phyloP scores from a whole-genome alignment of 2,329 filamentous ascomycete genomes.

The Cordyceps tenuipes region DNA sequence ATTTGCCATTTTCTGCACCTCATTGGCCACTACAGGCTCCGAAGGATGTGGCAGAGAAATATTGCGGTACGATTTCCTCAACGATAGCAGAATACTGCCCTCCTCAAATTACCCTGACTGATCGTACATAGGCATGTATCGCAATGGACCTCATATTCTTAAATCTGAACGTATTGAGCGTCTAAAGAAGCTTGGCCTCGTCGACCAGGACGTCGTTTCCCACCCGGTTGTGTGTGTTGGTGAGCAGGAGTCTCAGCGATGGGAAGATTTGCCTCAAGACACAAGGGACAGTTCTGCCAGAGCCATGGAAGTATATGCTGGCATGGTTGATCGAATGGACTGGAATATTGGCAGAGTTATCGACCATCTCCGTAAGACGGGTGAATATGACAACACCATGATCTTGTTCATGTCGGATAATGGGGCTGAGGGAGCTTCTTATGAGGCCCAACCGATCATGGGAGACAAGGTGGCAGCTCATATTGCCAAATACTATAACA shows the following conservation, averaged over 20 bases:
- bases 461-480: conserved; percentile 42
- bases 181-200: conserved; percentile 49
- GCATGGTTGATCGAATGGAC: conserved; percentile 57
- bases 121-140: conserved; percentile 33
- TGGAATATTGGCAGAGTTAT: conserved; percentile 51
- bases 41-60: conserved; percentile 44
- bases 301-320: conserved; percentile 55
- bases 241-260: conserved; percentile 36
- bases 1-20: conserved; percentile 53
- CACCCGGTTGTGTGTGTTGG: conserved; percentile 38
- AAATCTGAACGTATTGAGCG: conserved; percentile 42
- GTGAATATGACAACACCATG: conserved; percentile 56
- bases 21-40: conserved; percentile 57
- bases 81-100: too few species aligned
- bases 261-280: conserved; percentile 37
- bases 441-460: conserved; percentile 50
- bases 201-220: conserved; percentile 40
- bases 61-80: conserved; percentile 31
- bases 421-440: conserved; percentile 50
- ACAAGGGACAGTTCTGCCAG: conserved; percentile 39
- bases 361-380: conserved; percentile 44
- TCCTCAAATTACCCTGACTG: not conserved
- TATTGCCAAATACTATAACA: conserved; percentile 45
- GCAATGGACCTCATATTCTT: conserved; percentile 51
- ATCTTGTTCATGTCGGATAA: conserved; percentile 58